These are phyloP conservation scores for Myriosclerotinia curreyana DNA, from an alignment of 2,329 filamentous ascomycete genomes.

Conservation along the genomic window DNA sequence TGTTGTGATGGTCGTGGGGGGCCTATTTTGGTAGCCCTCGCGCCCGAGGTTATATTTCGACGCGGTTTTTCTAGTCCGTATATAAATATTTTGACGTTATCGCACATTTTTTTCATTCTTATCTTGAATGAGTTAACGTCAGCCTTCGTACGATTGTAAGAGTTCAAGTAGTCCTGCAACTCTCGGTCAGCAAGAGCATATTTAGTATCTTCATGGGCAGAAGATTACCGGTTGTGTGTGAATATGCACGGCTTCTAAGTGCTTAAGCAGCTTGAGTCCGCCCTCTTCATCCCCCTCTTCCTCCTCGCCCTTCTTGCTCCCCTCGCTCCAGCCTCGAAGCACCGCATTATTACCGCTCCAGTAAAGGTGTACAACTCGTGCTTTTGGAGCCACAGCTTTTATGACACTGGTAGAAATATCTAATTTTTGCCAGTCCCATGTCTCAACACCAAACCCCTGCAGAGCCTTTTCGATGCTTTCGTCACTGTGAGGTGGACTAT, in stretches of 20 bases:
- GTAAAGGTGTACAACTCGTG: constrained; percentile 34
- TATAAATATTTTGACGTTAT: background rate
- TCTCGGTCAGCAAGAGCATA: background rate
- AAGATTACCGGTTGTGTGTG: constrained; percentile 30
- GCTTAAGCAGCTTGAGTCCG: constrained; percentile 33
- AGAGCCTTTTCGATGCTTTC: too few relatives aligned
- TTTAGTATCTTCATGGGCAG: too few relatives aligned
- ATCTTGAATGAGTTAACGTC: constrained; percentile 28
- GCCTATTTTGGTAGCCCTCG: background rate
- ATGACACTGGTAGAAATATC: background rate
- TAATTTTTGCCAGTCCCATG: too few relatives aligned
- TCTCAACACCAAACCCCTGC: too few relatives aligned
- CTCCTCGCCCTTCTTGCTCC: too few relatives aligned
- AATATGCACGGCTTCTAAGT: constrained; percentile 33
- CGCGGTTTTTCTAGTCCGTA: background rate
- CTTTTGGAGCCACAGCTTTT: background rate
- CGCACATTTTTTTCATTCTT: constrained; percentile 16
- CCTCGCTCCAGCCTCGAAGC: constrained; percentile 37
- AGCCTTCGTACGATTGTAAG: constrained; percentile 24
- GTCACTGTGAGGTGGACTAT: too few relatives aligned
- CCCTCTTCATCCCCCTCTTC: constrained; percentile 24
- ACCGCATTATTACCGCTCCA: constrained; percentile 41
- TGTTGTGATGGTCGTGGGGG: background rate
- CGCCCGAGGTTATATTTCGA: background rate
- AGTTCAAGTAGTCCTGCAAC: constrained; percentile 22